A percentile compares a stretch with the other conserved stretches of the same genome.
phyloP scores from a whole-genome alignment of 2,329 filamentous ascomycete genomes.

The Hansfordia pulvinata region DNA sequence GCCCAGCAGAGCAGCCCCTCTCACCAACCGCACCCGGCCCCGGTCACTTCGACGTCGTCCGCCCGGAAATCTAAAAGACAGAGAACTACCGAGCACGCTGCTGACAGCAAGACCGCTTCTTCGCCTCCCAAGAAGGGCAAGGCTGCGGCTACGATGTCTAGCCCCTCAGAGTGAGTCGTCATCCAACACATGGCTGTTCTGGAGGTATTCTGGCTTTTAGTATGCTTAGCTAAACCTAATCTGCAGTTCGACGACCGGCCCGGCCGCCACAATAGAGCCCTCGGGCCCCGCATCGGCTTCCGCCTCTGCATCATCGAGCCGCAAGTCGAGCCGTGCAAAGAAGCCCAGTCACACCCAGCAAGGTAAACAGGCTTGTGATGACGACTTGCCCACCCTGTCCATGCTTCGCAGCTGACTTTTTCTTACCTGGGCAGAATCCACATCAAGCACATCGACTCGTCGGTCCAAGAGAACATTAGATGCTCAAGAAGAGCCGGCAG shows the following conservation, averaged over 20 bases:
- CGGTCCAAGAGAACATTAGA: constrained; percentile 37
- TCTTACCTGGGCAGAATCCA: constrained; percentile 24
- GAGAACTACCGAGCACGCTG: too few species aligned
- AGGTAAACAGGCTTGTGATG: too few species aligned
- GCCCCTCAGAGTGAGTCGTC: constrained; percentile 44
- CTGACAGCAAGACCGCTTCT: too few species aligned
- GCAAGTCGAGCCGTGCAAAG: constrained; percentile 55
- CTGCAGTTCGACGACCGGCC: constrained; percentile 42
- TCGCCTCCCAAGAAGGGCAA: constrained; percentile 47
- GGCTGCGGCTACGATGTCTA: constrained; percentile 55
- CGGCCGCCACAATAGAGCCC: constrained; percentile 49
- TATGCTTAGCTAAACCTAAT: too few species aligned
- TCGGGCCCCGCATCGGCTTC: constrained; percentile 30
- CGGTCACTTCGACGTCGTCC: constrained; percentile 20
- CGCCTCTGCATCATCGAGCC: constrained; percentile 50
- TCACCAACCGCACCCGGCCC: constrained; percentile 11
- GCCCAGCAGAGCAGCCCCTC: constrained; percentile 35
- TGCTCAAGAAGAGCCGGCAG: constrained; percentile 26
- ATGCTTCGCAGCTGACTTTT: too few species aligned
- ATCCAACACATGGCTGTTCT: constrained; percentile 2
- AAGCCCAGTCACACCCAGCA: too few species aligned
- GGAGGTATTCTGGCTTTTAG: too few species aligned
- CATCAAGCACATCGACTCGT: constrained; percentile 22
- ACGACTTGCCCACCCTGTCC: too few species aligned
- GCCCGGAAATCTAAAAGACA: constrained; percentile 57